A percentile compares a stretch with the other conserved stretches of the same genome.
These are phyloP conservation scores for Ophiognomonia clavigignenti-juglandacearum DNA, from an alignment of 2,329 filamentous ascomycete species.

Conservation along the genomic window DNA sequence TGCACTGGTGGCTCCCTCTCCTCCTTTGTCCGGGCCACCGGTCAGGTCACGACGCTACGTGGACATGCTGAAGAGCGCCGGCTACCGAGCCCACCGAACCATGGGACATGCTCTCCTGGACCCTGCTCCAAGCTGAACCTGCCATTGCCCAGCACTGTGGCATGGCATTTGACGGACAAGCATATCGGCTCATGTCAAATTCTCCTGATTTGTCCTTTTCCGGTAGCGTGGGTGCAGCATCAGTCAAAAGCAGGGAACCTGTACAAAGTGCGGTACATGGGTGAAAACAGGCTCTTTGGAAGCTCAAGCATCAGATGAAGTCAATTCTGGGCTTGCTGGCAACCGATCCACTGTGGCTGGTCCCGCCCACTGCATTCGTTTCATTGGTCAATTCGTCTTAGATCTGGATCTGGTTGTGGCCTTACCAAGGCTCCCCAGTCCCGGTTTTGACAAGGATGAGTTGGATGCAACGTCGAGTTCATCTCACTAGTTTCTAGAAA, in stretches of 20 bases:
- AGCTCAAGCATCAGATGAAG: slow-evolving; percentile 13
- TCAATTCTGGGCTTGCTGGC: slow-evolving; percentile 15
- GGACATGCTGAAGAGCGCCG: slow-evolving; percentile 1
- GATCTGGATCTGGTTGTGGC: neutral
- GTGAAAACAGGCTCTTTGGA: slow-evolving; percentile 6
- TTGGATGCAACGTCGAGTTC: neutral
- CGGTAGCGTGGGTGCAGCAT: slow-evolving; percentile 1
- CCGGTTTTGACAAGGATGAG: neutral
- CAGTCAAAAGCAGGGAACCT: slow-evolving; percentile 10
- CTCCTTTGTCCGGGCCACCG: neutral
- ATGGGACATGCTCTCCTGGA: neutral
- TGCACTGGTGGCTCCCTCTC: neutral
- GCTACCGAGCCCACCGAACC: neutral
- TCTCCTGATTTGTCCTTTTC: too few species aligned
- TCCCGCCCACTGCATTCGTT: neutral
- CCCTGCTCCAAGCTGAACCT: neutral
- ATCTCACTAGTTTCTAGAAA: too few species aligned
- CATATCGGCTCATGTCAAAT: neutral
- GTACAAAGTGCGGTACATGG: too few species aligned
- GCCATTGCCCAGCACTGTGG: neutral
- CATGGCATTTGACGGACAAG: neutral
- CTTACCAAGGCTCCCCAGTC: slow-evolving; percentile 3
- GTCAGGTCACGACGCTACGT: slow-evolving; percentile 5
- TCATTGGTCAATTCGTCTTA: slow-evolving; percentile 13
- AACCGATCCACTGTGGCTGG: slow-evolving; percentile 11